Evolutionary conservation across 2,329 filamentous ascomycete genomes (phyloP), one percentile per base, ranked within the genome.

Genomic region (Aspergillus sp.): DNA sequence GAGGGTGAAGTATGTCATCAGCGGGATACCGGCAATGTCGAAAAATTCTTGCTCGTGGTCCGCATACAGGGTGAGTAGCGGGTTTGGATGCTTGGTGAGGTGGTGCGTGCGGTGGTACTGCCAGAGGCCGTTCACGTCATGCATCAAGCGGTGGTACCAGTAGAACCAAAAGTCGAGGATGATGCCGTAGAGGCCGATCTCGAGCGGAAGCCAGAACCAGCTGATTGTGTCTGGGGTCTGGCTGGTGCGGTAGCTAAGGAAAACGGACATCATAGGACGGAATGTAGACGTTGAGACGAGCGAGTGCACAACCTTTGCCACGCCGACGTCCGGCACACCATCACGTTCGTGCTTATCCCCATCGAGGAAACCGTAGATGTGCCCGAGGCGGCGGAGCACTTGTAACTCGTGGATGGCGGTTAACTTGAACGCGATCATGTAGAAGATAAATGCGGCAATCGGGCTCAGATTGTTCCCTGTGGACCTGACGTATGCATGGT

Each of bases 131-230:
- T 44, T 51, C 20, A 60, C 46, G 15, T 59, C 57, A 25, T 60
- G 58, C 53, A 60, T 60, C 2, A 53, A n/a, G 0, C 58, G 57
- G 38, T 60, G 58, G 46, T 60, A 60, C 58, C 57, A 60, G 49
- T 60, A 60, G 49, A 60, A 60, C 58, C 58, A 60, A 49, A 60
- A 60, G 43, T 60, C 58, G 50, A 60, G 53, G 51, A 57, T 56
- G 35, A 60, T 54, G 6, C 56, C 54, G 48, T 60, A 60, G 1
- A 60, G 30, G 1, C 58, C 57, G 9, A 46, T 50, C 35, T 60
- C 58, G 0, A 60, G 50, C 1, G 53, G 52, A 2, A 60, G 46
- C 58, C 57, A 60, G 49, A 30, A 20, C 35, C 57, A 59, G 32
- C 37, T 55, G 27, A 60, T 58, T 1, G 49, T 47, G 2, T 53